Evolutionary conservation across 2,329 filamentous ascomycete genomes (phyloP).

Genomic region (Penicillium sclerotiorum): DNA sequence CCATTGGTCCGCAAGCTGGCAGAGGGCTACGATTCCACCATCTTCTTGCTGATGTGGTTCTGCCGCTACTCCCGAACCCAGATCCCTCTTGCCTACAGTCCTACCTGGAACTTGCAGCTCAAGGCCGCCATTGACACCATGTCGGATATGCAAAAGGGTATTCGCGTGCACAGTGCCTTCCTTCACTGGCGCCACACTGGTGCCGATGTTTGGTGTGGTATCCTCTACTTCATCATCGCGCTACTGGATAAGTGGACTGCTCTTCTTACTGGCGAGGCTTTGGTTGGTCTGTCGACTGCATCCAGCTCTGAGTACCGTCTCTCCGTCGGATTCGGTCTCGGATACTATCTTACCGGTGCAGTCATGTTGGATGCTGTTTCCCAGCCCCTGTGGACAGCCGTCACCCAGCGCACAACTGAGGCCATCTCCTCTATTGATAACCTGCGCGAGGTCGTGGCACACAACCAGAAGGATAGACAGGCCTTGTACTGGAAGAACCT

Average conservation of each 20-base stretch:
- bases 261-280: slow-evolving; percentile 1
- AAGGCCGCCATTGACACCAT: slow-evolving; percentile 6
- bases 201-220: slow-evolving; percentile 4
- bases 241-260: slow-evolving; percentile 7
- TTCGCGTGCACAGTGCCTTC: slow-evolving; percentile 5
- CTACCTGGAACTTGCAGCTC: slow-evolving; percentile 4
- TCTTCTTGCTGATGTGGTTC: slow-evolving; percentile 7
- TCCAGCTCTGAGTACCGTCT: slow-evolving; percentile 4
- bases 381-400: slow-evolving; percentile 3
- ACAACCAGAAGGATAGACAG: background rate
- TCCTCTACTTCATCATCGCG: slow-evolving; percentile 6
- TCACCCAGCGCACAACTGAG: background rate
- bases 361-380: slow-evolving; percentile 2
- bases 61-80: slow-evolving; percentile 7
- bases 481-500: slow-evolving; percentile 1
- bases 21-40: background rate
- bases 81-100: slow-evolving; percentile 2
- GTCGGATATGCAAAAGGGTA: slow-evolving; percentile 5
- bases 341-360: slow-evolving; percentile 6
- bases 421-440: background rate
- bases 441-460: background rate
- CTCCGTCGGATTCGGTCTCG: slow-evolving; percentile 4
- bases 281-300: slow-evolving; percentile 5
- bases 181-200: slow-evolving; percentile 7
- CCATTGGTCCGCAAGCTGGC: slow-evolving; percentile 1